Conservation (phyloP, 2,329 filamentous ascomycete genomes). For the Fusarium citri region DNA sequence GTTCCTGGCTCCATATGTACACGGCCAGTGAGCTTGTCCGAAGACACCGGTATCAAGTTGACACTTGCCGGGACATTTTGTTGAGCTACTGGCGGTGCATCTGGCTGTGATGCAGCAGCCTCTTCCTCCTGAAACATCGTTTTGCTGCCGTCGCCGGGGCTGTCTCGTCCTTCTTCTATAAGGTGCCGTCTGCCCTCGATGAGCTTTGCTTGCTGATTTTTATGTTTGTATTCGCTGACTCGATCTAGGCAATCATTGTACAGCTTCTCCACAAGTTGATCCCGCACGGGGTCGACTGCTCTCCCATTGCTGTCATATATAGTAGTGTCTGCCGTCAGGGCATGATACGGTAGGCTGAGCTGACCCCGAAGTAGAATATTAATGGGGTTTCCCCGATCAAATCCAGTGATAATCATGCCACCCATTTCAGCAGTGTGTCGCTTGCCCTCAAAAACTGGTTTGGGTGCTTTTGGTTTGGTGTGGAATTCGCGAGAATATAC, state of each 20-base stretch:
- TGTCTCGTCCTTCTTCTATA: conserved; percentile 86
- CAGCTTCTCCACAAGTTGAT: conserved; percentile 87
- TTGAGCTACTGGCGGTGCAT: conserved; percentile 64
- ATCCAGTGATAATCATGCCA: conserved; percentile 97
- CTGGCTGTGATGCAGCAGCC: conserved; percentile 70
- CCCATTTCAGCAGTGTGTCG: conserved; percentile 93
- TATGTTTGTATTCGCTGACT: conserved; percentile 90
- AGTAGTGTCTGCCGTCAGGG: conserved; percentile 81
- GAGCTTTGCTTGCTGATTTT: conserved; percentile 74
- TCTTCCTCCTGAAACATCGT: conserved; percentile 80
- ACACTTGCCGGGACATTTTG: conserved; percentile 65
- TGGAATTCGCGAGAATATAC: conserved; percentile 84
- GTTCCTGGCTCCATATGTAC: conserved; percentile 78
- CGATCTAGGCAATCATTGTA: conserved; percentile 96
- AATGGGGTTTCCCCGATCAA: conserved; percentile 93
- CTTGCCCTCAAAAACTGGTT: conserved; percentile 65
- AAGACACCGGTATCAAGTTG: conserved; percentile 71
- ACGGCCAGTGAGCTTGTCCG: conserved; percentile 77
- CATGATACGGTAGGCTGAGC: conserved; percentile 86
- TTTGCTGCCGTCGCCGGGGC: conserved; percentile 73
- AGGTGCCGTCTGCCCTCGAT: conserved; percentile 85
- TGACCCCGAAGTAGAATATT: conserved; percentile 93
- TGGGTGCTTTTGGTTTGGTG: conserved; percentile 67
- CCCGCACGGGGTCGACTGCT: conserved; percentile 80
- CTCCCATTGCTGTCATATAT: conserved; percentile 88